Percentiles rank a stretch among this genome's conserved stretches.
Conservation (phyloP, 1,284 basidiomycete species). For the Austroboletus novae-zelandiae region DNA sequence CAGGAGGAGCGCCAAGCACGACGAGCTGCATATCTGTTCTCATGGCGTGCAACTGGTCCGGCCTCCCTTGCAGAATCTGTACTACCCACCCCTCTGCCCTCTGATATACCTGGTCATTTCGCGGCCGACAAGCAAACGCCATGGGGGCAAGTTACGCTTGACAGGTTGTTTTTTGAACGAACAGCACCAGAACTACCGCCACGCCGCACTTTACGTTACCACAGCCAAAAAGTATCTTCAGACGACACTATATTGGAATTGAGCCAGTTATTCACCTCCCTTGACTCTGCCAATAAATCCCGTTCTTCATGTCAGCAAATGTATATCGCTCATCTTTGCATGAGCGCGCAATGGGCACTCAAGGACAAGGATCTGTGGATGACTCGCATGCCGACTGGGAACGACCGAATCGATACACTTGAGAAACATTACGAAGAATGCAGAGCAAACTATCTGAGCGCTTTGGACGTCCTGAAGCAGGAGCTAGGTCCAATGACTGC, state of each 20-base stretch:
- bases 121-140: no score
- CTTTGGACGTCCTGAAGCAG: neutral
- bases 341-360: neutral
- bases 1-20: neutral
- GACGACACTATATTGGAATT: neutral
- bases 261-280: neutral
- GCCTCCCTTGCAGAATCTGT: neutral
- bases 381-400: accelerated
- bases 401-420: neutral
- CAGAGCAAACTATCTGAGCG: neutral
- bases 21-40: no score
- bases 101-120: accelerated
- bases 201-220: neutral
- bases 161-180: constrained; percentile 1
- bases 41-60: no score
- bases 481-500: neutral
- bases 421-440: neutral
- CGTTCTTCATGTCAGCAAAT: neutral
- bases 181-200: neutral
- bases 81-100: neutral
- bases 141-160: neutral
- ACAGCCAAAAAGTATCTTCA: no score
- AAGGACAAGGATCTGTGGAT: no score
- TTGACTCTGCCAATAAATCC: neutral
- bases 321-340: neutral